Conservation (phyloP, 257 asterid genomes). For the Rehmannia glutinosa region DNA sequence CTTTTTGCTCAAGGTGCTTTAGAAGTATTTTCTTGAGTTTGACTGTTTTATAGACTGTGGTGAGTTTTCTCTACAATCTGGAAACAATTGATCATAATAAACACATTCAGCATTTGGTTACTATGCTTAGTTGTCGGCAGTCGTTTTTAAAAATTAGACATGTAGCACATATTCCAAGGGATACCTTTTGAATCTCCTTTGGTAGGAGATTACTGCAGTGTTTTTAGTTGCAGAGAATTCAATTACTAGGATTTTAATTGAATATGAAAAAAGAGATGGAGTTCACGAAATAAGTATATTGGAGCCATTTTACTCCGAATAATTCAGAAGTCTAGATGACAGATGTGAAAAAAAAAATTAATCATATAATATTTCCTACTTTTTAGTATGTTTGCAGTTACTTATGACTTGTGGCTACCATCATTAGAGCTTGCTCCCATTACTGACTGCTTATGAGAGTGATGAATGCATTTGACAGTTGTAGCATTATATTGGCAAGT, state of each 20-base stretch:
- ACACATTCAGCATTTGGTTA: neutral
- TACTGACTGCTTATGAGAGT: neutral
- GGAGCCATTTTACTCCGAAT: neutral
- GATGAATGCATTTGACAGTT: neutral
- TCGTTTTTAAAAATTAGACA: neutral
- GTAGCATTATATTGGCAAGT: slow-evolving; percentile 1
- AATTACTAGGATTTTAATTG: neutral
- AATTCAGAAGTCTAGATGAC: neutral
- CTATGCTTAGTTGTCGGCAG: neutral
- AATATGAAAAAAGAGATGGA: neutral
- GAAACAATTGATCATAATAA: neutral
- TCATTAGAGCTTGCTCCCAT: neutral
- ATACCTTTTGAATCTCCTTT: neutral
- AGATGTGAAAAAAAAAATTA: neutral
- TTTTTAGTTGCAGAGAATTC: no score
- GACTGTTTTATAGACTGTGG: neutral
- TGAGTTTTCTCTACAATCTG: neutral
- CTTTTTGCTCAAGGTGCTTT: neutral
- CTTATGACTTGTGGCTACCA: neutral
- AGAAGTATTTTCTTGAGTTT: neutral
- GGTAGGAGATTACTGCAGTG: neutral
- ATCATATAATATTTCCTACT: slow-evolving; percentile 1
- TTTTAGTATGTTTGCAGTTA: neutral
- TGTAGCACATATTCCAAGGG: neutral
- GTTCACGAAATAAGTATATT: neutral